Conservation (phyloP, 2,329 filamentous ascomycete species). For the Aspergillus pseudotamarii region DNA sequence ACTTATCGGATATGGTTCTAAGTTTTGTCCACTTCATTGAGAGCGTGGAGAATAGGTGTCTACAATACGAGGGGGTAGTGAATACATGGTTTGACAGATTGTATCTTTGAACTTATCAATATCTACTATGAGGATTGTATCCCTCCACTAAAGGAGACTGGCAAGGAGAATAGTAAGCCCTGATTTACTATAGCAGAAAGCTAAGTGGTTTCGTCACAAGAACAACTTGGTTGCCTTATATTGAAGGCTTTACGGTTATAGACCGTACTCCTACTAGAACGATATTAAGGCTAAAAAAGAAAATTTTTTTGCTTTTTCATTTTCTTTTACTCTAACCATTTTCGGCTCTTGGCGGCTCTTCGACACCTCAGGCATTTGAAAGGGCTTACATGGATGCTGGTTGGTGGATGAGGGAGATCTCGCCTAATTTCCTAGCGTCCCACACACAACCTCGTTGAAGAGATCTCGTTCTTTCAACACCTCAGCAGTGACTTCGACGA, state of each 20-base stretch:
- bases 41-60: neutral
- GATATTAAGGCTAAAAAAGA: neutral
- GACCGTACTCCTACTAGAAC: neutral
- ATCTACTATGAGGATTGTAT: neutral
- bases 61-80: neutral
- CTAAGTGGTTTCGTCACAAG: too few relatives aligned
- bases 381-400: slow-evolving; percentile 14
- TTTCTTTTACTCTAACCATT: neutral
- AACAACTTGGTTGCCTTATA: slow-evolving; percentile 7
- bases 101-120: neutral
- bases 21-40: neutral
- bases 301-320: neutral
- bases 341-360: neutral
- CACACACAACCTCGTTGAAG: slow-evolving; percentile 44
- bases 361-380: slow-evolving; percentile 17
- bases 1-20: neutral
- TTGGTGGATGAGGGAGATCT: slow-evolving; percentile 28
- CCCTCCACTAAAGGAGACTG: neutral
- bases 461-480: slow-evolving; percentile 38
- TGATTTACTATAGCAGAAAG: too few relatives aligned
- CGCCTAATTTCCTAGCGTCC: slow-evolving; percentile 47
- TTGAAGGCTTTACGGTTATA: slow-evolving; percentile 15
- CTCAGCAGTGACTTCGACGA: slow-evolving; percentile 46
- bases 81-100: neutral
- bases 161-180: neutral